Evolutionary conservation across 129 eudicot genomes (phyloP).

Genomic region (Centrapalus pauciflorus): DNA sequence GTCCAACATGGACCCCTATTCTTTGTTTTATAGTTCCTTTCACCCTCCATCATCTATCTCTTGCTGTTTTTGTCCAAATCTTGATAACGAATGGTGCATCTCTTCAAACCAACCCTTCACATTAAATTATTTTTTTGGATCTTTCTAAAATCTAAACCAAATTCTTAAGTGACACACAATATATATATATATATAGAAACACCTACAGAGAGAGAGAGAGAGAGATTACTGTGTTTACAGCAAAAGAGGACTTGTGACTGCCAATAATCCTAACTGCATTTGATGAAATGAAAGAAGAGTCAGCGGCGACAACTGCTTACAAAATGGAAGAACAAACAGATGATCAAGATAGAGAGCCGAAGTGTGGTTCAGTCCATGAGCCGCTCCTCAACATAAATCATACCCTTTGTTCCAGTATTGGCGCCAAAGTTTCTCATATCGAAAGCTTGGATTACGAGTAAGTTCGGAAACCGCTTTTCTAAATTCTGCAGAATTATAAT

Average conservation of each 20-base stretch:
- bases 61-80: conserved; percentile 4
- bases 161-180: conserved; percentile 1
- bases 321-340: conserved; percentile 32
- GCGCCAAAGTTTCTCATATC: conserved; percentile 76
- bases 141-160: not conserved
- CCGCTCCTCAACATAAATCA: conserved; percentile 59
- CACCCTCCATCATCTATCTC: not conserved
- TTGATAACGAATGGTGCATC: conserved; percentile 12
- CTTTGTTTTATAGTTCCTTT: conserved; percentile 17
- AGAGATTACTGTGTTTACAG: not conserved
- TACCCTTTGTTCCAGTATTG: conserved; percentile 63
- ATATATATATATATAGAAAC: not conserved
- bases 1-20: conserved; percentile 17
- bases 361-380: conserved; percentile 36
- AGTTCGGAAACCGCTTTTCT: conserved; percentile 10
- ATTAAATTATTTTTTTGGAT: not conserved
- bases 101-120: conserved; percentile 6
- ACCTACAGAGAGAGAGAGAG: not conserved
- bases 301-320: conserved; percentile 21
- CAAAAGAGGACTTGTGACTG: not conserved
- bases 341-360: conserved; percentile 44
- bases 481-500: not conserved
- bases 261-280: not conserved
- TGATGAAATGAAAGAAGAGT: conserved; percentile 38
- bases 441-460: conserved; percentile 97